phyloP scores from a whole-genome alignment of 2,329 filamentous ascomycete species.

The Raffaelea albimanens region DNA sequence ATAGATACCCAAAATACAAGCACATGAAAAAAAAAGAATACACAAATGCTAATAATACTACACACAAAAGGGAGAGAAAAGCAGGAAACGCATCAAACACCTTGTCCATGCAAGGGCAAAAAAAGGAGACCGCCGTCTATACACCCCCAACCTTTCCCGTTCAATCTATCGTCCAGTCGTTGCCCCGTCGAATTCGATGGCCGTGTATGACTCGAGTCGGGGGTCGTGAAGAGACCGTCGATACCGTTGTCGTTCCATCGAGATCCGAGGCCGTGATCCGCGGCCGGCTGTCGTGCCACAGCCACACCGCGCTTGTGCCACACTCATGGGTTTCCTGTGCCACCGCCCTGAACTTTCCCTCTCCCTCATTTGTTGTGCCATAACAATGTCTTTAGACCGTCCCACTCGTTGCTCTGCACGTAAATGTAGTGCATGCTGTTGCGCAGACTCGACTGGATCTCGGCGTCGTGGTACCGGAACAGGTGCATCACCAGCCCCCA shows the following conservation, averaged over 20 bases:
- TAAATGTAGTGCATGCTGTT: conserved; percentile 99
- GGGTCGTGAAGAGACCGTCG: no score
- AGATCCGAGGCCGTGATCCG: no score
- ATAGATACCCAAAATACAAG: background rate
- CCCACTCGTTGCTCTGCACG: conserved; percentile 80
- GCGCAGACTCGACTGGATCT: conserved; percentile 80
- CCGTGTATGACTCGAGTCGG: no score
- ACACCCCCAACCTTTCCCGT: background rate
- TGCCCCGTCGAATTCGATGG: no score
- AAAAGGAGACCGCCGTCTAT: background rate
- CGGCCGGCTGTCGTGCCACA: no score
- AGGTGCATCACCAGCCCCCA: conserved; percentile 96
- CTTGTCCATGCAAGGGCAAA: background rate
- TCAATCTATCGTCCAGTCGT: no score
- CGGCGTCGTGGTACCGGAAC: conserved; percentile 85
- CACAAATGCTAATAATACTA: conserved; percentile 2
- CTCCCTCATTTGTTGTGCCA: conserved; percentile 63
- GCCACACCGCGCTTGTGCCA: no score
- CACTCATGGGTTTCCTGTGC: no score
- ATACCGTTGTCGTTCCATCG: no score
- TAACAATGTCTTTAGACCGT: conserved; percentile 72
- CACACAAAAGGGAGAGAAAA: conserved; percentile 2
- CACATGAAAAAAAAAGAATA: background rate
- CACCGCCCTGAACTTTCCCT: no score
- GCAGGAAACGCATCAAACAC: background rate